A percentile compares a stretch with the other conserved stretches of the same genome.
These are phyloP conservation scores for Boletus huronensis DNA, from an alignment of 768 basidiomycete genomes.

Conservation along the genomic window DNA sequence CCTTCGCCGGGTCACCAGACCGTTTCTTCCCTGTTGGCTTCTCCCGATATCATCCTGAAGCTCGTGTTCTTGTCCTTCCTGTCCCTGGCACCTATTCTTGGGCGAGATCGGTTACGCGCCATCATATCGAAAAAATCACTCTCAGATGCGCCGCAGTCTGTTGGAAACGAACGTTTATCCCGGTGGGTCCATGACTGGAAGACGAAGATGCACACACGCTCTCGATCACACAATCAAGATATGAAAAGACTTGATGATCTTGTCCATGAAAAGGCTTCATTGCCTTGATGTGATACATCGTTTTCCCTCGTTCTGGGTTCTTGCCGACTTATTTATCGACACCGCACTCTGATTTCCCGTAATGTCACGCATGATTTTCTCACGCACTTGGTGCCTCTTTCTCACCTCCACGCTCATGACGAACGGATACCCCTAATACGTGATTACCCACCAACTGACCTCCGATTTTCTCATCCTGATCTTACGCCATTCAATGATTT, in stretches of 20 bases:
- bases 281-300: conserved; percentile 24
- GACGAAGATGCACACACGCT: conserved; percentile 52
- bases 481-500: conserved; percentile 28
- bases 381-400: conserved; percentile 18
- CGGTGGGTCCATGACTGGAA: conserved; percentile 71
- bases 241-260: conserved; percentile 48
- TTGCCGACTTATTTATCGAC: conserved; percentile 21
- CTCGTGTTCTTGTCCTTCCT: conserved; percentile 79
- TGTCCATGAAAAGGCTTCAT: conserved; percentile 50
- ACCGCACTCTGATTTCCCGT: conserved; percentile 15
- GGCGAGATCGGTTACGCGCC: conserved; percentile 59
- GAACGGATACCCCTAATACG: conserved; percentile 34
- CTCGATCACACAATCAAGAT: conserved; percentile 47
- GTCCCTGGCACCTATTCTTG: conserved; percentile 84
- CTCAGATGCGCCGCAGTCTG: conserved; percentile 18
- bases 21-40: conserved; percentile 79
- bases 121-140: conserved; percentile 42
- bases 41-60: conserved; percentile 80
- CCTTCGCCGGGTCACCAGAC: conserved; percentile 70
- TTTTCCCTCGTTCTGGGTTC: conserved; percentile 13
- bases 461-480: conserved; percentile 11
- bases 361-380: conserved; percentile 23
- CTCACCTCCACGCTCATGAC: conserved; percentile 17
- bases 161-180: conserved; percentile 36
- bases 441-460: conserved; percentile 29